Evolutionary conservation across 768 basidiomycete genomes (phyloP).

Genomic region (Lentinula lateritia): DNA sequence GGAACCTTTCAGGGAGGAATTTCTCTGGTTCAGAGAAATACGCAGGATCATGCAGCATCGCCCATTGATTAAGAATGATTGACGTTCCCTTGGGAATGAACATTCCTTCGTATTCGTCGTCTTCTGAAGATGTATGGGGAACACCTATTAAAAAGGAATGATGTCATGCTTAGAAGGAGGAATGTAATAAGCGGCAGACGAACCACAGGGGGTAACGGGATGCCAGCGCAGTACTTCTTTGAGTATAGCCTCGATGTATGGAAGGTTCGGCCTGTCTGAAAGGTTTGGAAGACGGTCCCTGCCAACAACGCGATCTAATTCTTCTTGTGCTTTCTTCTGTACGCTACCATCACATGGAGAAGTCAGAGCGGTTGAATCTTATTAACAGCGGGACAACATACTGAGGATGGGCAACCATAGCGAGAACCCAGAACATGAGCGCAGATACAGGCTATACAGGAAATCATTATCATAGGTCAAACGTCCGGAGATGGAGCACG

Average conservation of each 20-base stretch:
- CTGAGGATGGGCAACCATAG: not conserved
- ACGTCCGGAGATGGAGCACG: not conserved
- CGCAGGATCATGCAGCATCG: slow-evolving; percentile 14
- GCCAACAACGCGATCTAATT: slow-evolving; percentile 30
- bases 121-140: slow-evolving; percentile 21
- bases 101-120: slow-evolving; percentile 26
- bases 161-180: not conserved
- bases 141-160: slow-evolving; percentile 7
- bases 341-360: slow-evolving; percentile 22
- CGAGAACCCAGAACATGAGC: not conserved
- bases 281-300: slow-evolving; percentile 19
- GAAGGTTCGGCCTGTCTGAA: slow-evolving; percentile 17
- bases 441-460: not conserved
- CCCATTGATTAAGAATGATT: slow-evolving; percentile 22
- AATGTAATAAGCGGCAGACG: not conserved
- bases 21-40: slow-evolving; percentile 1
- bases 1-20: not conserved
- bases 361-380: slow-evolving; percentile 35
- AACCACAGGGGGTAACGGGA: not conserved
- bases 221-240: slow-evolving; percentile 15
- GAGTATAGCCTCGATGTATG: slow-evolving; percentile 22
- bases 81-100: slow-evolving; percentile 23
- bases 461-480: not conserved
- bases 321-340: slow-evolving; percentile 23
- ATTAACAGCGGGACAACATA: slow-evolving; percentile 8